Evolutionary conservation across 2,329 filamentous ascomycete species (phyloP).

Genomic region (Clonostachys rhizophaga): DNA sequence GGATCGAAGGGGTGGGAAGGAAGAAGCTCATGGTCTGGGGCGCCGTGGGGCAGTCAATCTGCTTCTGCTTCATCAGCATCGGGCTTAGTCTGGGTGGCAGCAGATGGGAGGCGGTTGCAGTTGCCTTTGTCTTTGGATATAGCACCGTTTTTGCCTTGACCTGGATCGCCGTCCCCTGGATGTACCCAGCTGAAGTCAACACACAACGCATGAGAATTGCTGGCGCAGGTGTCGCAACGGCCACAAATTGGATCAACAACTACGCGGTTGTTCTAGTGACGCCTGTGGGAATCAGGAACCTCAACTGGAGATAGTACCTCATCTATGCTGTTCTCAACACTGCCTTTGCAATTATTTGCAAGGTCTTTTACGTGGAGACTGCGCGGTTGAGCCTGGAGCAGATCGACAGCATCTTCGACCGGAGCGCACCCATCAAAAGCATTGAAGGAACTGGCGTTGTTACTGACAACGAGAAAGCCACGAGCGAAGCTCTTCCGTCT

Average conservation of each 20-base stretch:
- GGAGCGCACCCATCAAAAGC: too few species aligned
- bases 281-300: slow-evolving; percentile 28
- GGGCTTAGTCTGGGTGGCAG: background rate
- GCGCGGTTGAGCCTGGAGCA: slow-evolving; percentile 31
- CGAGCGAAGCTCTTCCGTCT: too few species aligned
- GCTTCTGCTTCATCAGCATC: background rate
- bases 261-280: slow-evolving; percentile 26
- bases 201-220: slow-evolving; percentile 24
- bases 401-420: slow-evolving; percentile 25
- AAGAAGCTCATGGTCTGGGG: background rate
- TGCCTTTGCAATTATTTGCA: slow-evolving; percentile 37
- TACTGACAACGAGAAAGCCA: too few species aligned
- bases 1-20: slow-evolving; percentile 9
- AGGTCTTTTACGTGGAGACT: slow-evolving; percentile 44
- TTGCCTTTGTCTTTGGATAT: slow-evolving; percentile 19
- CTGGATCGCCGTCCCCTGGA: slow-evolving; percentile 12
- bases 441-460: too few species aligned
- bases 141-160: slow-evolving; percentile 18
- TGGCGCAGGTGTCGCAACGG: slow-evolving; percentile 21
- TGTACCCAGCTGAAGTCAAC: slow-evolving; percentile 24
- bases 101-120: slow-evolving; percentile 9
- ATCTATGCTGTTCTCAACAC: slow-evolving; percentile 44
- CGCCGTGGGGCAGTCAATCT: background rate
- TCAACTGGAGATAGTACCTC: slow-evolving; percentile 47
- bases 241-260: slow-evolving; percentile 23